Evolutionary conservation across 257 asterid species (phyloP).

Genomic region (Nicotiana undulata): DNA sequence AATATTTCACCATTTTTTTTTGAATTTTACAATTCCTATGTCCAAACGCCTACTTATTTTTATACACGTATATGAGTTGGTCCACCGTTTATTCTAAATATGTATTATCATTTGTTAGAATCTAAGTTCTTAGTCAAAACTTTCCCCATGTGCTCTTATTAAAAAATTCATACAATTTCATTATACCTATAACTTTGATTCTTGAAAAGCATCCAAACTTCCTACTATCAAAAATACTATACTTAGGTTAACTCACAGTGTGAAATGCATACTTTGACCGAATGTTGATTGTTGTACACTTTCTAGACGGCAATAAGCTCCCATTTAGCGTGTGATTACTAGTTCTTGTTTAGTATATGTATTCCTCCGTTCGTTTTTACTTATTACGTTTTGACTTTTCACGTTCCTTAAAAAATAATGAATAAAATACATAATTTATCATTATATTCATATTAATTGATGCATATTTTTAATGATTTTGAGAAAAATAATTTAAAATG

Average conservation of each 20-base stretch:
- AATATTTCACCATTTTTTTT: no score
- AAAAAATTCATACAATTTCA: slow-evolving; percentile 15
- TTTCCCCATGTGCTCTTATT: slow-evolving; percentile 38
- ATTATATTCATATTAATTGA: no score
- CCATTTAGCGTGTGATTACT: background rate
- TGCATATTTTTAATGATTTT: no score
- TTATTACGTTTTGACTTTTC: no score
- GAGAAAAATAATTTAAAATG: no score
- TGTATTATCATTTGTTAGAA: slow-evolving; percentile 14
- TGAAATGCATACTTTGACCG: no score
- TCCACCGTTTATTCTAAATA: background rate
- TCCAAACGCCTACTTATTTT: no score
- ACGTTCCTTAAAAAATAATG: no score
- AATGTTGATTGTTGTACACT: background rate
- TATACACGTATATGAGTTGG: slow-evolving; percentile 1
- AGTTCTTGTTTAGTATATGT: background rate
- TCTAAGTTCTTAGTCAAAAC: slow-evolving; percentile 27
- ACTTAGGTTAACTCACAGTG: no score
- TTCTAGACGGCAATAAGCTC: background rate
- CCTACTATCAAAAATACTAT: background rate
- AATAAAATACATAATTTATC: no score
- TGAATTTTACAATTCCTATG: no score
- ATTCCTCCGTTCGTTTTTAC: no score
- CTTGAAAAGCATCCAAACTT: background rate
- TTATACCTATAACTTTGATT: background rate